Evolutionary conservation across 1,284 basidiomycete genomes (phyloP), one percentile per base, ranked within the genome.

Genomic region (Phellinidium pouzarii): DNA sequence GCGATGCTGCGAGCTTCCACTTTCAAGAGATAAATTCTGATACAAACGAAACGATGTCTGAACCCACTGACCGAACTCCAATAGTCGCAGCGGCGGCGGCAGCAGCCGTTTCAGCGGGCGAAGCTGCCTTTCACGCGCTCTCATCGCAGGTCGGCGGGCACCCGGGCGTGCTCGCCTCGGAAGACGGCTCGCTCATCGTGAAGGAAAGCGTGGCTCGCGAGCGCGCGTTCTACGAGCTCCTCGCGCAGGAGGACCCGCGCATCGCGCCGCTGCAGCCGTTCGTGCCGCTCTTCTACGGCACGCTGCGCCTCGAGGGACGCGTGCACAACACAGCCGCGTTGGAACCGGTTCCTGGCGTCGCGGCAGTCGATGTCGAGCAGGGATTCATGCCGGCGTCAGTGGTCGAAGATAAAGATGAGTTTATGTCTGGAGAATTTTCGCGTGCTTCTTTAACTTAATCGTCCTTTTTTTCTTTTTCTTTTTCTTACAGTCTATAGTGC

Each of bases 71-170:
- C 31, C 3, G 3, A 34, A n/a, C n/a, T n/a, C 31, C 31, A 31
- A 31, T 14, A 14, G 3, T 14, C 6, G 12, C 29, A 6, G 29
- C 29, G 29, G 12, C 31, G 31, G 7, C 31, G 6, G 7, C 37
- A 5, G 37, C n/a, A 11, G n/a, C 37, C 38, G 29, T 41, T 25
- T 17, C 48, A n/a, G 43, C 50, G 4, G 43, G 42, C 29, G 29
- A 22, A 4, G 23, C 34, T 38, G 31, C 52, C 25, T 48, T 53
- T 27, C 54, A 44, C 31, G 68, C 74, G 1, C 72, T 82, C 46
- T 65, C 67, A 1, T 70, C 73, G 57, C 93, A 96, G 70, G 92
- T 97, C 34, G 94, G 90, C 19, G 94, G 94, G 0, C 94, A 98
- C 64, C 71, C 79, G 9, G 86, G 85, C 36, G 82, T 97, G 25